Evolutionary conservation across 371 early-diverging fungal species (phyloP).

Genomic region (Choanephora cucurbitarum): DNA sequence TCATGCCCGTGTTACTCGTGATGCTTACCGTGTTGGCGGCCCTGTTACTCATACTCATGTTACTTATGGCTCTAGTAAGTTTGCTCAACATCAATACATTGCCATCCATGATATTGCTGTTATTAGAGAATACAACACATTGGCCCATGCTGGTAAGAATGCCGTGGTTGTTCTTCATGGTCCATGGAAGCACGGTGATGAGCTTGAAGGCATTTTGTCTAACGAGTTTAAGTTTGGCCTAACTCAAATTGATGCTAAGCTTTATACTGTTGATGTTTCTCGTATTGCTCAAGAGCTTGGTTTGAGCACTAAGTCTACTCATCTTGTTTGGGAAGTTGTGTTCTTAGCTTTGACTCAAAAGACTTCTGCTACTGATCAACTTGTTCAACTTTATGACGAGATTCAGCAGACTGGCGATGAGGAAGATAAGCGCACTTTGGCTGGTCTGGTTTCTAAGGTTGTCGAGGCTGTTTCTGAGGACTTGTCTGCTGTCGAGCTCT

Average conservation of each 20-base stretch:
- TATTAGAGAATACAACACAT: constrained; percentile 64
- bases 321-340: constrained; percentile 62
- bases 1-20: constrained; percentile 47
- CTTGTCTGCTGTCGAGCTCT: constrained; percentile 40
- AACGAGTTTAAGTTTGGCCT: constrained; percentile 66
- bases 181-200: constrained; percentile 66
- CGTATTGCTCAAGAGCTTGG: constrained; percentile 67
- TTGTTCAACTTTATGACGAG: constrained; percentile 36
- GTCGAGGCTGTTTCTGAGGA: constrained; percentile 32
- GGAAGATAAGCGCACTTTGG: constrained; percentile 29
- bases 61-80: constrained; percentile 29
- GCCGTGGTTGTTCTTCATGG: constrained; percentile 70
- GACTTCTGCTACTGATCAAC: constrained; percentile 17
- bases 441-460: constrained; percentile 23
- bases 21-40: constrained; percentile 61
- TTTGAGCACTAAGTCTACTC: constrained; percentile 49
- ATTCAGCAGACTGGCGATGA: constrained; percentile 19
- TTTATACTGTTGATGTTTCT: constrained; percentile 67
- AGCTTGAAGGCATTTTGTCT: constrained; percentile 68
- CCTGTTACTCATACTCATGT: constrained; percentile 62
- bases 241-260: constrained; percentile 58
- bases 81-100: constrained; percentile 56
- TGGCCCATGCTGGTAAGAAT: constrained; percentile 54
- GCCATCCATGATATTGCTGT: constrained; percentile 67
- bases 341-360: constrained; percentile 48